Evolutionary conservation across 2,329 filamentous ascomycete species (phyloP).

Genomic region (Fusarium tuaranense): DNA sequence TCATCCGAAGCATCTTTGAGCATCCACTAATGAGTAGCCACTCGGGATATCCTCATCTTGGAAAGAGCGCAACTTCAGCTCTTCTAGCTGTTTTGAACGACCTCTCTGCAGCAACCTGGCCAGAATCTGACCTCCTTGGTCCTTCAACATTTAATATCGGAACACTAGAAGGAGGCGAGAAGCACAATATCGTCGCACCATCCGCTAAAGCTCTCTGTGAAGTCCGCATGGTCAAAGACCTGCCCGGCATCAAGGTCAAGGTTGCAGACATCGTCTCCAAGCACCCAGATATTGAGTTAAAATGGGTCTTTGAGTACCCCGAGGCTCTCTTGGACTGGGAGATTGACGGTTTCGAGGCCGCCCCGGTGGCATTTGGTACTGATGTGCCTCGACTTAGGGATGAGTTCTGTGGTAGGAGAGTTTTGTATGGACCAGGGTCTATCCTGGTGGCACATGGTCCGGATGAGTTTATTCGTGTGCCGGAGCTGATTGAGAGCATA

Average conservation of each 20-base stretch:
- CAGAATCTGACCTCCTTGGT: constrained; percentile 51
- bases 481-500: constrained; percentile 54
- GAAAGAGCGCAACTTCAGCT: constrained; percentile 24
- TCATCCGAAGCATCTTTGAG: not conserved
- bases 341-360: constrained; percentile 52
- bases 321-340: constrained; percentile 54
- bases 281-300: constrained; percentile 49
- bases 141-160: constrained; percentile 55
- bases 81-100: constrained; percentile 30
- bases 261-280: constrained; percentile 47
- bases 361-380: constrained; percentile 54
- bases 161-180: constrained; percentile 52
- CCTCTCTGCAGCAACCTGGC: constrained; percentile 46
- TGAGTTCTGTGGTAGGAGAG: constrained; percentile 47
- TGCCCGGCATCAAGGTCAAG: constrained; percentile 48
- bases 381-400: constrained; percentile 51
- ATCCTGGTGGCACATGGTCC: constrained; percentile 54
- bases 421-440: constrained; percentile 54
- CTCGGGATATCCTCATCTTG: constrained; percentile 35
- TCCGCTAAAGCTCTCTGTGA: constrained; percentile 54
- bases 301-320: constrained; percentile 51
- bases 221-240: constrained; percentile 52
- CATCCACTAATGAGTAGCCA: constrained; percentile 38
- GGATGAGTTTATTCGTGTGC: constrained; percentile 50
- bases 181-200: constrained; percentile 54